Evolutionary conservation across 768 basidiomycete genomes (phyloP).

Genomic region (Lactarius evosmus): DNA sequence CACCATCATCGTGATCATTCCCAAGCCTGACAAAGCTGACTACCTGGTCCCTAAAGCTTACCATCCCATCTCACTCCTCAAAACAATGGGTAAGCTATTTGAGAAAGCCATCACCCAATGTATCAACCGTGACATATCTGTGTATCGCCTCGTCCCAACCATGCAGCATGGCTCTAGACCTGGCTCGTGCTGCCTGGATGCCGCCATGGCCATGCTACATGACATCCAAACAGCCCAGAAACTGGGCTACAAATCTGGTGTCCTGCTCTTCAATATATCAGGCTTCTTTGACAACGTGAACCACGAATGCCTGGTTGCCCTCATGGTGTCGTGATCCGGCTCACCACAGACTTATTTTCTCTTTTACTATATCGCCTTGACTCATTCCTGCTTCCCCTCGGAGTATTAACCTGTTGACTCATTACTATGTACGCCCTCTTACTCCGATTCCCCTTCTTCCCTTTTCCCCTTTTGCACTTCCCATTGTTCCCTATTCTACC

Average conservation of each 20-base stretch:
- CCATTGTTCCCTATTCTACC: too few relatives aligned
- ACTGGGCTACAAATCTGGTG: too few relatives aligned
- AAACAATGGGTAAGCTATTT: not conserved
- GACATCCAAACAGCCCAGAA: too few relatives aligned
- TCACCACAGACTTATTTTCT: too few relatives aligned
- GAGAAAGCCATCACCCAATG: not conserved
- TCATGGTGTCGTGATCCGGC: too few relatives aligned
- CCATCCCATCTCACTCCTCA: not conserved
- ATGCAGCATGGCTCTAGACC: not conserved
- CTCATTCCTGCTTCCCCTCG: too few relatives aligned
- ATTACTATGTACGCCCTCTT: too few relatives aligned
- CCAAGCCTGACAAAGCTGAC: not conserved
- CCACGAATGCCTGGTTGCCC: too few relatives aligned
- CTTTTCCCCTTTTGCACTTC: too few relatives aligned
- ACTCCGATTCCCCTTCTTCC: too few relatives aligned
- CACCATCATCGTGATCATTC: not conserved
- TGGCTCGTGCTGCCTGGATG: not conserved
- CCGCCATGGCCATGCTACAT: not conserved
- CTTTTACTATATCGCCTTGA: too few relatives aligned
- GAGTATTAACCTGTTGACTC: too few relatives aligned
- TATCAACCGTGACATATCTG: not conserved
- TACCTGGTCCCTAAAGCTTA: not conserved
- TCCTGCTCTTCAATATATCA: not conserved
- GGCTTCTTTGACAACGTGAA: conserved; percentile 3
- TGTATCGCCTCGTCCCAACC: not conserved